phyloP scores from a whole-genome alignment of 2,329 filamentous ascomycete species.

The Myriosclerotinia duriaeana region DNA sequence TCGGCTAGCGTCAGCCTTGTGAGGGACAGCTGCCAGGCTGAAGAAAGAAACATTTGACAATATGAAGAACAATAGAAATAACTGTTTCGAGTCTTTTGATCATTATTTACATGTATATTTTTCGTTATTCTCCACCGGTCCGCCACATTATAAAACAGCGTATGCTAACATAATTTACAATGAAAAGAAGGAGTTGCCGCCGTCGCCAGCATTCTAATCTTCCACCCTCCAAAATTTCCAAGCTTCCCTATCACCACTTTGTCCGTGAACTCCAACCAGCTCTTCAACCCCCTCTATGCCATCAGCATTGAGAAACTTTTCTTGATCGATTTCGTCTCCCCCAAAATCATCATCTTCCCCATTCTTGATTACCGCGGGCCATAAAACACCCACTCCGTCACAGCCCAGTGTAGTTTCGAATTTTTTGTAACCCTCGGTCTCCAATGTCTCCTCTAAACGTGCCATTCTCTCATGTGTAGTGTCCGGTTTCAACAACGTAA shows the following conservation, averaged over 20 bases:
- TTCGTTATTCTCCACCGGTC: slow-evolving; percentile 3
- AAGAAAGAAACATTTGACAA: slow-evolving; percentile 22
- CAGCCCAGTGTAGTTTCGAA: slow-evolving; percentile 90
- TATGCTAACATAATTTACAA: slow-evolving; percentile 20
- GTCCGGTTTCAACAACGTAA: slow-evolving; percentile 78
- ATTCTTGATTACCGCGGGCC: slow-evolving; percentile 87
- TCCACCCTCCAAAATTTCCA: slow-evolving; percentile 85
- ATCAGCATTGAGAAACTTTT: slow-evolving; percentile 80
- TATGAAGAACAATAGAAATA: slow-evolving; percentile 12
- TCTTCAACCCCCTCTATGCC: slow-evolving; percentile 83
- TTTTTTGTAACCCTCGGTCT: slow-evolving; percentile 72
- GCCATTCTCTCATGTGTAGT: slow-evolving; percentile 56
- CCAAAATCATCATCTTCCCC: slow-evolving; percentile 75
- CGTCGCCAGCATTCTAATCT: slow-evolving; percentile 36
- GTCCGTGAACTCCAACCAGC: slow-evolving; percentile 76
- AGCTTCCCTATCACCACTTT: slow-evolving; percentile 67
- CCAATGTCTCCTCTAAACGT: slow-evolving; percentile 63
- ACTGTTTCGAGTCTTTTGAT: neutral
- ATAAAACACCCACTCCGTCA: slow-evolving; percentile 90
- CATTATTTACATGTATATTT: neutral
- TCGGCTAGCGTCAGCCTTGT: slow-evolving; percentile 23
- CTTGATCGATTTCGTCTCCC: slow-evolving; percentile 89
- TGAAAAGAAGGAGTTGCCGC: slow-evolving; percentile 19
- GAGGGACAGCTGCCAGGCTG: slow-evolving; percentile 11
- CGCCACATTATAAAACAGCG: slow-evolving; percentile 11